Base-by-base conservation (phyloP, 345 rosid genomes). In the Xanthoceras sorbifolium region DNA sequence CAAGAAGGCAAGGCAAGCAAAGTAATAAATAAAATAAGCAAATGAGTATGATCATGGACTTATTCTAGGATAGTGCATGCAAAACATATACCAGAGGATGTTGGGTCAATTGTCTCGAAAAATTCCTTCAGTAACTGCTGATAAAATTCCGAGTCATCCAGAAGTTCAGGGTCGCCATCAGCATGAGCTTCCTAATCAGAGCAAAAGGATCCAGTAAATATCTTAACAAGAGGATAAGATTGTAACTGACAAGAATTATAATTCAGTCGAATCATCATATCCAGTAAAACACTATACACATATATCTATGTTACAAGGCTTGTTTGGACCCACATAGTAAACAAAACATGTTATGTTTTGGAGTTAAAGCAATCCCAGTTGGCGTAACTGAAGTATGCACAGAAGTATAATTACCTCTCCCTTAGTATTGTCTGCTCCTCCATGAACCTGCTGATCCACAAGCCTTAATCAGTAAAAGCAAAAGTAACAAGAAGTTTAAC, bases 71-170 rank as follows among this genome's bases (percentile, higher is more conserved):
- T 10, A 20, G 60, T 10, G 9, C 22, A 61, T 11, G 64, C 46
- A 69, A 38, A 62, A 18, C 15, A 48, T 63, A 62, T 78, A 93
- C 97, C 97, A 0, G 94, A 84, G 55, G 97, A 89, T 66, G 88
- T 36, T 55, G 96, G 91, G 75, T 92, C 98, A 12, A 91, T 18
- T 4, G 88, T 72, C 89, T 96, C 98, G 75, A 92, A 87, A 83
- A 93, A 93, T 79, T 93, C 98, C 80, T 89, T 93, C 79, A 93
- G 80, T 22, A 91, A 82, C 61, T 91, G 98, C 81, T 91, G 94
- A 85, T 92, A 93, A 82, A 96, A 96, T 77, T 96, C 97, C 1
- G 94, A 42, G 75, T 96, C 99, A 23, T 93, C 92, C 42, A 96
- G 80, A 72, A 96, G 97, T 79, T 93, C 98, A 40, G 94, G 94